Percentiles rank a stretch among this genome's conserved stretches.
Evolutionary conservation across 768 basidiomycete species (phyloP).

Genomic region (Trametes cingulata): DNA sequence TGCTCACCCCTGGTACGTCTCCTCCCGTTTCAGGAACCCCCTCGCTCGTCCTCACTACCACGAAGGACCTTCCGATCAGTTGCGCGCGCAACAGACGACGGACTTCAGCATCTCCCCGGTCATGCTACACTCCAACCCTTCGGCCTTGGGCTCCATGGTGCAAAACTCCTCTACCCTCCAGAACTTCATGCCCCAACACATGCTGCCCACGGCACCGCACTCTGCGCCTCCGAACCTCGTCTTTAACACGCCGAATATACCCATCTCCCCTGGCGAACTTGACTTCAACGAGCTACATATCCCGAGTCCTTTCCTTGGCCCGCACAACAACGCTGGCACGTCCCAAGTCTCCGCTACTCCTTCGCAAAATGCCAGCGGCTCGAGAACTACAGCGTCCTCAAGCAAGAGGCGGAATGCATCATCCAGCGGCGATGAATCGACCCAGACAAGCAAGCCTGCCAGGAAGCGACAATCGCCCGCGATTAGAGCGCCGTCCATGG

Average conservation of each 20-base stretch:
- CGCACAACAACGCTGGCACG: constrained; percentile 42
- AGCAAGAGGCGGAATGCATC: constrained; percentile 59
- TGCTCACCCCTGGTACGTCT: constrained; percentile 68
- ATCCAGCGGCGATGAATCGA: constrained; percentile 53
- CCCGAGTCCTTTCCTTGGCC: constrained; percentile 79
- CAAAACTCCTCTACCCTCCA: constrained; percentile 24
- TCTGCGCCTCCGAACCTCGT: constrained; percentile 78
- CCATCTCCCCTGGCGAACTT: constrained; percentile 49
- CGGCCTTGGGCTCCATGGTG: constrained; percentile 25
- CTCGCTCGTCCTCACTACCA: neutral
- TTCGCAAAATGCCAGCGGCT: constrained; percentile 11
- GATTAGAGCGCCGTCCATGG: constrained; percentile 35
- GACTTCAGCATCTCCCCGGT: constrained; percentile 63
- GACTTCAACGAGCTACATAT: constrained; percentile 72
- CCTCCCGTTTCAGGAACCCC: constrained; percentile 19
- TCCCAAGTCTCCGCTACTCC: neutral
- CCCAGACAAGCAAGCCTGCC: constrained; percentile 35
- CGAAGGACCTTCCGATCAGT: constrained; percentile 63
- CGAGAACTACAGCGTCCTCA: constrained; percentile 22
- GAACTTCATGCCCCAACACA: constrained; percentile 29
- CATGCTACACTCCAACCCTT: constrained; percentile 45
- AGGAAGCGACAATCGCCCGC: constrained; percentile 59
- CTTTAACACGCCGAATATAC: constrained; percentile 45
- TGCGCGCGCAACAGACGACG: constrained; percentile 57
- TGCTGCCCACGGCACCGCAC: constrained; percentile 34